phyloP scores from a whole-genome alignment of 192 early-diverging fungal species.

The Coemansia sp. region DNA sequence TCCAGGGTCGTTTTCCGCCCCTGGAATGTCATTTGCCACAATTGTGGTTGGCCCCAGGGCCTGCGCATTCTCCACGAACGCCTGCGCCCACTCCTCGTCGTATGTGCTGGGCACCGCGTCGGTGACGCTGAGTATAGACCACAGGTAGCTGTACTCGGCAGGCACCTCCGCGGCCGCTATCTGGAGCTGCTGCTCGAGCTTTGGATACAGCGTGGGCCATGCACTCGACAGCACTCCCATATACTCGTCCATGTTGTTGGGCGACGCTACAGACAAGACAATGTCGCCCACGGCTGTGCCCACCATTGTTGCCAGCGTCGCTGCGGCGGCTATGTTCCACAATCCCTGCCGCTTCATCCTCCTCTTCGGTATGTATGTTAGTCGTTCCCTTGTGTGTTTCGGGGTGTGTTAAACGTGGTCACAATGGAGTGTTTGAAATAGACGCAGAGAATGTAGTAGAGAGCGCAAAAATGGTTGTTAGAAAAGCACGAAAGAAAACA shows the following conservation, averaged over 20 bases:
- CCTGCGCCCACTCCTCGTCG: constrained; percentile 31
- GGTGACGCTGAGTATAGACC: constrained; percentile 27
- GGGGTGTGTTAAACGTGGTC: not conserved
- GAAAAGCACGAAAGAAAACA: not conserved
- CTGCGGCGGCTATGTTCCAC: not conserved
- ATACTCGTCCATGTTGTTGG: constrained; percentile 25
- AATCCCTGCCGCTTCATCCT: constrained; percentile 7
- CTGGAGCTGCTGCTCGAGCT: constrained; percentile 25
- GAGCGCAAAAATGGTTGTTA: not conserved
- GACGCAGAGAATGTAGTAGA: not conserved
- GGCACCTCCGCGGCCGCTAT: constrained; percentile 33
- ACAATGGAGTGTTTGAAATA: not conserved
- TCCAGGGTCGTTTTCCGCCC: constrained; percentile 17
- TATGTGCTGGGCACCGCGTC: constrained; percentile 24
- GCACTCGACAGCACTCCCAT: constrained; percentile 38
- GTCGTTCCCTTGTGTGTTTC: not conserved
- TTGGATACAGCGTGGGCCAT: constrained; percentile 38
- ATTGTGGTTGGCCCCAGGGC: constrained; percentile 45
- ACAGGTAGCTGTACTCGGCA: constrained; percentile 38
- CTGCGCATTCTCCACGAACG: constrained; percentile 28
- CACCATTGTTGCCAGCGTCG: not conserved
- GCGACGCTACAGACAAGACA: constrained; percentile 36
- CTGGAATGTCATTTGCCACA: constrained; percentile 25
- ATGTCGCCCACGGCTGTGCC: constrained; percentile 33
- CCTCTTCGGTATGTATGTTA: not conserved